These are phyloP conservation scores for Elsinoe australis DNA, from an alignment of 2,329 filamentous ascomycete species.

Conservation along the genomic window DNA sequence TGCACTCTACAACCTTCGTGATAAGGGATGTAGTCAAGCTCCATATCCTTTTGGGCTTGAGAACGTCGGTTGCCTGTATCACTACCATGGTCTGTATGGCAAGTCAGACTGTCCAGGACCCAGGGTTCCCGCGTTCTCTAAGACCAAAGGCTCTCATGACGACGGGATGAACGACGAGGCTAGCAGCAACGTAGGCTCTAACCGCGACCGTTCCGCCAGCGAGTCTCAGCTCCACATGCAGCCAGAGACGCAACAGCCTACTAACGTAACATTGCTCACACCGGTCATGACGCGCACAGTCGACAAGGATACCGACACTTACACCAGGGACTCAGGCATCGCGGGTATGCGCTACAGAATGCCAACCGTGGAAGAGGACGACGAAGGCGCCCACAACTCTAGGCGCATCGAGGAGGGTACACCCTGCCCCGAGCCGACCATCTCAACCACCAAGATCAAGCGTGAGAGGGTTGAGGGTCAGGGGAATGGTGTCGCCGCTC, in stretches of 20 bases:
- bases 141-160: background rate
- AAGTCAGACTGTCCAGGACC: background rate
- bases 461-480: too few relatives aligned
- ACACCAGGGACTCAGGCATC: background rate
- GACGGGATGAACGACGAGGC: background rate
- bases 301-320: background rate
- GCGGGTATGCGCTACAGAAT: background rate
- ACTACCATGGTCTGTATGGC: slow-evolving; percentile 10
- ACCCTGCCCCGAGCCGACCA: slow-evolving; percentile 4
- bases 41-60: slow-evolving; percentile 3
- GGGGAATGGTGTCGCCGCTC: background rate
- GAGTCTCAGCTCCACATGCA: too few relatives aligned
- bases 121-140: background rate
- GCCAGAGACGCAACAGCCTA: too few relatives aligned
- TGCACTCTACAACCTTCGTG: slow-evolving; percentile 9
- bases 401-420: background rate
- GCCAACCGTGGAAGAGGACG: background rate
- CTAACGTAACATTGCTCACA: background rate
- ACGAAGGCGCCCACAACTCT: background rate
- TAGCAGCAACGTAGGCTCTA: too few relatives aligned
- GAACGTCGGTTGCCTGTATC: background rate
- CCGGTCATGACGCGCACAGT: background rate
- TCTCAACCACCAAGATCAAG: background rate
- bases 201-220: too few relatives aligned
- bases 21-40: background rate